Base-by-base conservation (phyloP, 495 filamentous ascomycete genomes). In the Aspergillus leporis region DNA sequence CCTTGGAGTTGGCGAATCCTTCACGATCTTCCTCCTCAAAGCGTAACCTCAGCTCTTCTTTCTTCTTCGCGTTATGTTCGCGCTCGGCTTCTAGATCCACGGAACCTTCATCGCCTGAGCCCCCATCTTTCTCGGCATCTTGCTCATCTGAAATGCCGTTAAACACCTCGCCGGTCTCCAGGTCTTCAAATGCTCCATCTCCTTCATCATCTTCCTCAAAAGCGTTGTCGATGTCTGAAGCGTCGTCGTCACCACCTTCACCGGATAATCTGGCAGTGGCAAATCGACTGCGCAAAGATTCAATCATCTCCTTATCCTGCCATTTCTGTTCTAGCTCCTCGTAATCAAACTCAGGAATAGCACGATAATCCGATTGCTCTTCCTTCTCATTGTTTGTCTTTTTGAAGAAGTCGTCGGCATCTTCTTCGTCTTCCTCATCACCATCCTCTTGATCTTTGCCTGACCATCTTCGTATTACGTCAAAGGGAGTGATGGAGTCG, bases 1-100 rank as follows among this genome's bases (percentile, higher is more conserved):
- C 85, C 63, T 91, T 91, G 65, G 91, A 90, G 65, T 96, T 96
- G 22, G 85, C 85, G 64, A 96, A 91, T 0, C 94, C 94, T 70
- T 98, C 94, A 16, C 89, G 83, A 66, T 98, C 94, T 77, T 98
- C 94, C 69, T 97, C 93, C 68, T 98, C 94, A 66, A 98, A 98
- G 10, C 95, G 85, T 13, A 96, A 82, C 62, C 91, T 92, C 38
- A 98, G 80, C 69, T 98, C 95, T 74, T 97, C 94, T 72, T 98
- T 98, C 64, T 87, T 83, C 54, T 87, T 84, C 0, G 94, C 94
- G 65, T 98, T 98, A 66, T 83, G 89, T 65, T 92, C 91, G 57
- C 94, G 88, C 73, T 98, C 94, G 3, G 87, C 89, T 68, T 91
- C 90, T 25, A 95, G 66, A 32, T 83, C 83, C 10, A 73, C 63